Base-by-base conservation (phyloP, 257 asterid species). In the Solanum clarkiae region DNA sequence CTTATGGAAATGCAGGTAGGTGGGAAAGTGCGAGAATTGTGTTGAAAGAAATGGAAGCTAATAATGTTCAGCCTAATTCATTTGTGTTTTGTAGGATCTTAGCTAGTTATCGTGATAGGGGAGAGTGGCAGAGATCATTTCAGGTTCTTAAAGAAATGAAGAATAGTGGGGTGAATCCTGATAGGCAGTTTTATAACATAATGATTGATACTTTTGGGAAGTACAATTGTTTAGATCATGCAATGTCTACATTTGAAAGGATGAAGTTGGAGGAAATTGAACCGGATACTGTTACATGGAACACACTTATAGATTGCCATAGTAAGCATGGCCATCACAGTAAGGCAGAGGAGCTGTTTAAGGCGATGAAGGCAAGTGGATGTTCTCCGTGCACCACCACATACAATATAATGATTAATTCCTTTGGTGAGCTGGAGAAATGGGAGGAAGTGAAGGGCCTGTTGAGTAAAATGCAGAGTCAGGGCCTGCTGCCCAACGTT, bases 1-100 rank as follows among this genome's bases (percentile, higher is more conserved):
- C 98, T 3, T 96, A 95, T 86, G 98, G 97, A 51, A 94, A 94
- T 90, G 99, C 98, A 0, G 98, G 98, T 86, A 92, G 98, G 80
- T 96, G 99, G 99, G 99, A 96, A 91, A 93, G 97, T 83, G 98
- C 97, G 13, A 88, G 95, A 86, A 93, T 96, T 59, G 97, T 96
- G 87, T 86, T 96, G 90, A 92, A 94, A 74, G 99, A 93, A 84
- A 96, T 96, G 98, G 95, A 96, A 85, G 91, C 93, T 2, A 93
- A 93, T 72, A 89, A 90, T 22, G 94, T 95, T 55, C 91, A 89
- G 88, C 98, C 98, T 9, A 95, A 91, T 86, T 86, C 97, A 1
- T 92, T 87, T 26, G 94, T 94, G 44, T 96, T 96, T 85, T 88
- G 93, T 86, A 88, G 98, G 88, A 94, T 96, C 63, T 92, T 96